Evolutionary conservation across 1,139 yeast species (phyloP), one percentile per base, ranked within the genome.

Genomic region (Meyerozyma sp.): DNA sequence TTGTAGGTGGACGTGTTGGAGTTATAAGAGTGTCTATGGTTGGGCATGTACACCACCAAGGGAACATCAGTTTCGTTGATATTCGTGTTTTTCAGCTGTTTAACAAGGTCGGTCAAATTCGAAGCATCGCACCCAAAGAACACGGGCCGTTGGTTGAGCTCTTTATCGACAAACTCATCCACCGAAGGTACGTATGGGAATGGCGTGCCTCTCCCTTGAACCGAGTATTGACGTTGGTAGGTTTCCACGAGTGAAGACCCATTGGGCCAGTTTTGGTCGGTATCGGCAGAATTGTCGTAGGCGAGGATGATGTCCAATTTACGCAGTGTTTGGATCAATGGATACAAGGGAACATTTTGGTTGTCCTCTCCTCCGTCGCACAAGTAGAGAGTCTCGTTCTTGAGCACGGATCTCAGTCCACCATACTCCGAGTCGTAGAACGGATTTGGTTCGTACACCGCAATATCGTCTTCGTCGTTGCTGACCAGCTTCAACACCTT

Each of bases 61-160:
- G 77, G 77, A 18, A 70, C 55, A 45, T 69, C 71, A 6, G 71
- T 65, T 8, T 53, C 55, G 44, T 66, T 62, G 28, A 61, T 48
- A 25, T 59, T 52, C 20, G 53, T 50, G 36, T 64, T 58, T 4
- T 56, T 61, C 39, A 68, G 72, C 42, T 55, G 51, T 0, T 57
- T 47, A 6, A 66, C 54, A 50, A 72, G 59, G 1, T 54, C 55
- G 3, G 65, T 53, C 37, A 32, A 36, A 44, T 48, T 49, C 27
- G 39, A 43, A 32, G 62, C 64, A 50, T 75, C 64, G 56, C 89
- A 82, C 0, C 88, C 88, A 40, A 82, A 67, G 42, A 81, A 80
- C 1, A 72, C 49, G 0, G 86, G 84, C 27, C 56, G 55, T 5
- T 61, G 53, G 34, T 63, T 61, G 36, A 73, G 57, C 5, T 59